A percentile compares a stretch with the other conserved stretches of the same genome.
phyloP scores from a whole-genome alignment of 2,329 filamentous ascomycete genomes.

The Madurella fahalii region DNA sequence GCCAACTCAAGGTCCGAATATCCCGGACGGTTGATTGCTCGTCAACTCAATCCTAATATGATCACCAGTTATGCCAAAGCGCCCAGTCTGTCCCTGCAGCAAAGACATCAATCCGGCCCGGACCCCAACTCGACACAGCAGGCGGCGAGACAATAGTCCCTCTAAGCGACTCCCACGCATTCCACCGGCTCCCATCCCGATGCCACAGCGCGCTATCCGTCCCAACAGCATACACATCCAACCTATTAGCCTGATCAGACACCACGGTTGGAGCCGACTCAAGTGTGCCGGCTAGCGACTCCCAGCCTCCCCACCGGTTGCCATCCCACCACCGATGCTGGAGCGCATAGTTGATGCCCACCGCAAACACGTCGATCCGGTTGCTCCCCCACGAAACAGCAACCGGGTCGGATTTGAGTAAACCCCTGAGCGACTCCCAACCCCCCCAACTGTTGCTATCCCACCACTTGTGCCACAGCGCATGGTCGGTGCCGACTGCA shows the following conservation, averaged over 20 bases:
- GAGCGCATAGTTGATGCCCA: conserved; percentile 10
- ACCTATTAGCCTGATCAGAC: neutral
- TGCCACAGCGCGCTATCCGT: conserved; percentile 5
- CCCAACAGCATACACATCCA: conserved; percentile 9
- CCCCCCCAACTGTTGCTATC: conserved; percentile 8
- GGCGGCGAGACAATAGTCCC: conserved; percentile 4
- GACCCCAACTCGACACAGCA: conserved; percentile 9
- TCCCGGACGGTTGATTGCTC: too few species aligned
- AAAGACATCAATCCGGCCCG: conserved; percentile 14
- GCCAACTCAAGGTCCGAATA: too few species aligned
- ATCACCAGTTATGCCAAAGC: conserved; percentile 18
- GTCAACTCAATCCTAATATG: too few species aligned
- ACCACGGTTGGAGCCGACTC: conserved; percentile 6
- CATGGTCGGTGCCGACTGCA: conserved; percentile 7
- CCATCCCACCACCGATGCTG: conserved; percentile 13
- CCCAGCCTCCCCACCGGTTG: conserved; percentile 3
- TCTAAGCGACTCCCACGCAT: neutral
- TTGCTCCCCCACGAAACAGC: conserved; percentile 5
- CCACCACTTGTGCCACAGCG: conserved; percentile 14
- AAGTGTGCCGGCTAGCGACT: neutral
- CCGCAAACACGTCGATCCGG: conserved; percentile 6
- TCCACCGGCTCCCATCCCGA: conserved; percentile 1
- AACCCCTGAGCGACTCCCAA: conserved; percentile 14
- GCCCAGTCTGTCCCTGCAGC: conserved; percentile 12
- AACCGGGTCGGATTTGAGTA: conserved; percentile 6